Evolutionary conservation across 2,329 filamentous ascomycete species (phyloP).

Genomic region (Stemphylium beticola): DNA sequence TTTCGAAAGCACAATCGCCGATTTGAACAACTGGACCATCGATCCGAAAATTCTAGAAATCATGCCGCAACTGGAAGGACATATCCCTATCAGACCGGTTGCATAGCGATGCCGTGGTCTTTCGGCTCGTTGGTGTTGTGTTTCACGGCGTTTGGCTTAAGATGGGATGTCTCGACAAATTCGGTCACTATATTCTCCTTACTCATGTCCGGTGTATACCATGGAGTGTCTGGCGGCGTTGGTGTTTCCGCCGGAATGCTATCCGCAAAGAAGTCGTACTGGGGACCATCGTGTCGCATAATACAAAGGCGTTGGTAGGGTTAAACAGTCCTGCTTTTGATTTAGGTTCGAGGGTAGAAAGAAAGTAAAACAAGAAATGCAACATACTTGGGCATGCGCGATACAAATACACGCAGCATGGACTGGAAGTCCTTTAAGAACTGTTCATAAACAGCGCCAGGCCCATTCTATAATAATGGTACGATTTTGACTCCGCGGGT

Average conservation of each 20-base stretch:
- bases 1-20: conserved; percentile 41
- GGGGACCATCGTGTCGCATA: conserved; percentile 6
- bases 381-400: neutral
- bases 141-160: conserved; percentile 9
- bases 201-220: neutral
- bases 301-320: neutral
- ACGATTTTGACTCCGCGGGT: conserved; percentile 7
- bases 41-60: conserved; percentile 43
- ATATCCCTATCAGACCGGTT: conserved; percentile 35
- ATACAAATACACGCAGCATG: neutral
- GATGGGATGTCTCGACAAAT: neutral
- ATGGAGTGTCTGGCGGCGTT: conserved; percentile 1
- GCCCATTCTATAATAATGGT: conserved; percentile 10
- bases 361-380: neutral
- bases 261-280: neutral
- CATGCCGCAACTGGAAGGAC: conserved; percentile 41
- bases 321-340: neutral
- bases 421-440: neutral
- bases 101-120: neutral
- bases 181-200: neutral
- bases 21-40: conserved; percentile 43
- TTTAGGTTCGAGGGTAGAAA: neutral
- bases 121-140: neutral
- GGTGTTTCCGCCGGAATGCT: conserved; percentile 5
- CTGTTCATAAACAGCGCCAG: conserved; percentile 1